phyloP scores from a whole-genome alignment of 495 filamentous ascomycete species.

The Geoglossum glabrum region DNA sequence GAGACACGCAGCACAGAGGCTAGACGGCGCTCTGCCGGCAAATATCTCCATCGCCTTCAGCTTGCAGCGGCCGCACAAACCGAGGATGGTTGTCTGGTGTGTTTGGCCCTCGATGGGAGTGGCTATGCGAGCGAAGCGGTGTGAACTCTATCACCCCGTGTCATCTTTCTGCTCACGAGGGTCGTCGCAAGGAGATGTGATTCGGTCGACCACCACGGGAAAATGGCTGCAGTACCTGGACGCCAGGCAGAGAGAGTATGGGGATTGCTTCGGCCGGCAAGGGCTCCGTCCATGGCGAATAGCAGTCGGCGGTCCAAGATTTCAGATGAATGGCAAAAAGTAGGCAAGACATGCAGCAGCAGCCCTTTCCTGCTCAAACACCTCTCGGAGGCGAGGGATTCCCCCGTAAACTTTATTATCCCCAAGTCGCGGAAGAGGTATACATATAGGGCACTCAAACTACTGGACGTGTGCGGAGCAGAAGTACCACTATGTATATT shows the following conservation, averaged over 20 bases:
- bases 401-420: neutral
- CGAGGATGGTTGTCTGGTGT: neutral
- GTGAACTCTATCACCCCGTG: constrained; percentile 1
- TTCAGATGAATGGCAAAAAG: neutral
- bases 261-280: neutral
- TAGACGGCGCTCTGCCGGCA: too few species aligned
- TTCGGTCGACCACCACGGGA: neutral
- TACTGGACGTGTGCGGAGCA: neutral
- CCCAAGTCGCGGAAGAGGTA: neutral
- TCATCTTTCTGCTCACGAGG: constrained; percentile 1
- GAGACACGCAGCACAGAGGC: too few species aligned
- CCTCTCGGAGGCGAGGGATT: neutral
- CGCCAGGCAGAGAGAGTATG: neutral
- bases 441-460: neutral
- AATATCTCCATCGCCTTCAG: neutral
- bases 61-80: neutral
- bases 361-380: neutral
- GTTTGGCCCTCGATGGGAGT: neutral
- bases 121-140: neutral
- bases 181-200: neutral
- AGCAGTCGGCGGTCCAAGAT: neutral
- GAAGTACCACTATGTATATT: neutral
- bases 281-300: neutral
- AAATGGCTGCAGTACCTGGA: neutral
- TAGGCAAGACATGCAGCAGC: neutral